phyloP scores from a whole-genome alignment of 2,329 filamentous ascomycete genomes.

The Neophaeococcomyces aloes region DNA sequence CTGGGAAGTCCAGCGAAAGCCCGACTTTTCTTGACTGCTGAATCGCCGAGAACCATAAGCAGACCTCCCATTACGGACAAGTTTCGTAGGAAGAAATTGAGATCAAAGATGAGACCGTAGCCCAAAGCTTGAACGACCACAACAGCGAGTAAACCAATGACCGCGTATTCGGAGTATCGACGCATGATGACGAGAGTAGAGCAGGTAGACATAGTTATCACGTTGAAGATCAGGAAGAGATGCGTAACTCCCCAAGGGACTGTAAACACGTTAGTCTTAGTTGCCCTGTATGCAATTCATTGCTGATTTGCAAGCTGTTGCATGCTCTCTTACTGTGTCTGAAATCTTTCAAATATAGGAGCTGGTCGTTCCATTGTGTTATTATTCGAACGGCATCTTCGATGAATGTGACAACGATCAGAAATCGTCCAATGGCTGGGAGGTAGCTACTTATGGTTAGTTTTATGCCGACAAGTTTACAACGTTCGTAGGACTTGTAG shows the following conservation, averaged over 20 bases:
- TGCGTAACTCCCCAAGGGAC: slow-evolving; percentile 84
- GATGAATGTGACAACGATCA: slow-evolving; percentile 97
- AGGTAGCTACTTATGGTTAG: slow-evolving; percentile 55
- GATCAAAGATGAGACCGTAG: slow-evolving; percentile 95
- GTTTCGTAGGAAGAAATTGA: slow-evolving; percentile 99
- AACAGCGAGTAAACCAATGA: slow-evolving; percentile 77
- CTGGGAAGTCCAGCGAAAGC: slow-evolving; percentile 87
- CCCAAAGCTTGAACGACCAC: slow-evolving; percentile 89
- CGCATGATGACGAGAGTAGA: slow-evolving; percentile 81
- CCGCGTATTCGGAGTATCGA: slow-evolving; percentile 87
- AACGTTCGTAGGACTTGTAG: slow-evolving; percentile 7
- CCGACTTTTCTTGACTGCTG: slow-evolving; percentile 95
- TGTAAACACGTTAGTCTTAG: slow-evolving; percentile 31
- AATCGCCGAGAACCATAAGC: slow-evolving; percentile 95
- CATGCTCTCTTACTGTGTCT: slow-evolving; percentile 63
- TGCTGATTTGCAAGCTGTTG: slow-evolving; percentile 13
- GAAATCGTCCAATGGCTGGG: slow-evolving; percentile 86
- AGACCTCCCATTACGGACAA: slow-evolving; percentile 93
- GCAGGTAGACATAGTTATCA: slow-evolving; percentile 73
- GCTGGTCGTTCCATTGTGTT: slow-evolving; percentile 94
- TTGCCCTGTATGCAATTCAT: slow-evolving; percentile 2
- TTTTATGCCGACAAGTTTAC: neutral
- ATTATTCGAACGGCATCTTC: slow-evolving; percentile 93
- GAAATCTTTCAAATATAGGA: slow-evolving; percentile 86
- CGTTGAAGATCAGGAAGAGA: slow-evolving; percentile 82